phyloP scores from a whole-genome alignment of 768 basidiomycete species.

The Leccinum variicolor region DNA sequence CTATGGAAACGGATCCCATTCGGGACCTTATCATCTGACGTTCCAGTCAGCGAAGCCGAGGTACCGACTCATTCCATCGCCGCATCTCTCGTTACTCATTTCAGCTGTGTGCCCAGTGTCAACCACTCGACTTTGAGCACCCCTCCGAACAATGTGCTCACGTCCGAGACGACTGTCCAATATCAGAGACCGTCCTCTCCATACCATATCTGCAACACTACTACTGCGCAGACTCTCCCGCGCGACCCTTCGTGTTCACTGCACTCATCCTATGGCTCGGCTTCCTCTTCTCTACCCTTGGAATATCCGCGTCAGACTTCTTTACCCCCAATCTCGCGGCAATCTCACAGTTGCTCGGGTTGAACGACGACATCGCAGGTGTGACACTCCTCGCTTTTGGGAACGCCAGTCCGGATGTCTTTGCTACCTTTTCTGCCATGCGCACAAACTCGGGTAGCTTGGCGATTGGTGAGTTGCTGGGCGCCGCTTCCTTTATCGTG shows the following conservation, averaged over 20 bases:
- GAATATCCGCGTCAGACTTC: slow-evolving; percentile 94
- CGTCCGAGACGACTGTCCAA: slow-evolving; percentile 55
- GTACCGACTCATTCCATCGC: not conserved
- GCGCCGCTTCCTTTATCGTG: slow-evolving; percentile 93
- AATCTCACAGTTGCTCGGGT: slow-evolving; percentile 76
- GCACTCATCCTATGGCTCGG: slow-evolving; percentile 74
- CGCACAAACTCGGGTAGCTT: slow-evolving; percentile 78
- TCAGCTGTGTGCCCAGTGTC: slow-evolving; percentile 46
- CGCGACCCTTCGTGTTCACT: slow-evolving; percentile 59
- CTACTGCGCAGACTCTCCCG: slow-evolving; percentile 57
- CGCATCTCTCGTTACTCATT: not conserved
- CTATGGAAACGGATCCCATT: slow-evolving; percentile 11
- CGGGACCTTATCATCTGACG: not conserved
- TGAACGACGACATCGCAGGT: slow-evolving; percentile 92
- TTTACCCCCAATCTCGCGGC: slow-evolving; percentile 96
- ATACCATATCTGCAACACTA: slow-evolving; percentile 68
- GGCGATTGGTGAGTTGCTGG: slow-evolving; percentile 92
- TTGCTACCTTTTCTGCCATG: slow-evolving; percentile 95
- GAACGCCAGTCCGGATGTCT: slow-evolving; percentile 95
- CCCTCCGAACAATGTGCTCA: slow-evolving; percentile 58
- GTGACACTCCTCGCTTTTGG: slow-evolving; percentile 97
- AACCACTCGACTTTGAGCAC: slow-evolving; percentile 52
- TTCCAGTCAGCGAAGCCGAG: slow-evolving; percentile 2
- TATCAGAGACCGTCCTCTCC: slow-evolving; percentile 60
- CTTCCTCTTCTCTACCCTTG: slow-evolving; percentile 94